A percentile compares a stretch with the other conserved stretches of the same genome.
Conservation (phyloP, 208 protist species). For the Acanthamoeba lenticulata region DNA sequence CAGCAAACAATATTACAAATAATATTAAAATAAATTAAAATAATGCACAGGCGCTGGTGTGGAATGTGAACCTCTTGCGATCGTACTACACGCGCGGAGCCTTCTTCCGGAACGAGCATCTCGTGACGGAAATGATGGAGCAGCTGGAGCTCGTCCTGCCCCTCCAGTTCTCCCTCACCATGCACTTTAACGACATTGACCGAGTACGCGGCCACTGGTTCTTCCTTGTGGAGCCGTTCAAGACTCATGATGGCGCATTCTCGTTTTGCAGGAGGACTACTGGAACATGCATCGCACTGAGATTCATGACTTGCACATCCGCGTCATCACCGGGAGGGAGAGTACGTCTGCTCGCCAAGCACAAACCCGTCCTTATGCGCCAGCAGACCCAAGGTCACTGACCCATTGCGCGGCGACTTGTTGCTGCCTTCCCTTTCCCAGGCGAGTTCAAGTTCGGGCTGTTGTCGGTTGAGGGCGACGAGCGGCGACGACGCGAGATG, state of each 20-base stretch:
- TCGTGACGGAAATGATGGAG: constrained; percentile 21
- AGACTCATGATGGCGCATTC: background rate
- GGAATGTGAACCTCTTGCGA: background rate
- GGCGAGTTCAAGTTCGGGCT: constrained; percentile 45
- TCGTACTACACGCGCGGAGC: background rate
- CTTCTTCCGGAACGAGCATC: constrained; percentile 40
- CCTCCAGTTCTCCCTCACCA: constrained; percentile 50
- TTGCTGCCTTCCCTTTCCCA: background rate
- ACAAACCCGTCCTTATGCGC: too few species aligned
- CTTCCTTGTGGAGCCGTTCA: background rate
- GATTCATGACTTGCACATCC: constrained; percentile 31
- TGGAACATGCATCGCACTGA: background rate
- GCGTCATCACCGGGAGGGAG: constrained; percentile 41
- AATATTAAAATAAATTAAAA: too few species aligned
- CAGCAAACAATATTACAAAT: too few species aligned
- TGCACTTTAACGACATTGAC: constrained; percentile 24
- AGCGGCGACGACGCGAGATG: background rate
- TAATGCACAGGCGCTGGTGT: constrained; percentile 21
- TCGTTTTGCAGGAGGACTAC: background rate
- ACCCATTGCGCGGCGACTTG: too few species aligned
- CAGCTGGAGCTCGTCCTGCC: constrained; percentile 20
- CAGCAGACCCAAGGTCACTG: too few species aligned
- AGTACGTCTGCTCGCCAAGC: background rate
- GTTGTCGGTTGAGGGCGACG: constrained; percentile 37
- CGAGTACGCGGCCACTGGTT: background rate